Evolutionary conservation across 768 basidiomycete genomes (phyloP), one percentile per base, ranked within the genome.

Genomic region (Tulasnella sp.): DNA sequence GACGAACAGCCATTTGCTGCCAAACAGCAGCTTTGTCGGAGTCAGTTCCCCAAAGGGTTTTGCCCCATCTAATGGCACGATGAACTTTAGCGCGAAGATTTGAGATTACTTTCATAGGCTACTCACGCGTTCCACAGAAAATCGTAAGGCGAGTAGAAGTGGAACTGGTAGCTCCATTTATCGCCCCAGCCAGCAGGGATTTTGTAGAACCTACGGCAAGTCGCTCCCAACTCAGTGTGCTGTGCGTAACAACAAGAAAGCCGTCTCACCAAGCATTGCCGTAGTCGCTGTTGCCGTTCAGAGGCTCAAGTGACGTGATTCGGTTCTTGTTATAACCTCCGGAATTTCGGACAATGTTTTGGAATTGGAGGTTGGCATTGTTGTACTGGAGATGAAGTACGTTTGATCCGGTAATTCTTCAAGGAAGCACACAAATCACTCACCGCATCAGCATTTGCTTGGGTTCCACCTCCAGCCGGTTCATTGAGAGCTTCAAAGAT

Each of bases 61-160:
- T 74, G 31, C 73, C 73, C 73, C 73, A 74, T 6, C 73, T 74
- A 34, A 14, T 36, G 19, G 16, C 39, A 27, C 14, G 31, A 12
- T 6, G 2, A 68, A 18, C 2, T 27, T 68, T 31, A 68, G 62
- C 5, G 52, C 7, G 12, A n/a, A 6, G 9, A 21, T 14, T 62
- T 31, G n/a, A n/a, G 3, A 24, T 10, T n/a, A 9, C 24, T 4
- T 36, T 16, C 39, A 46, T 3, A 1, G 16, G 9, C 18, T 27
- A 74, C 72, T 39, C 44, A 74, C 72, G 72, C 72, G 72, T 74
- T 74, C 39, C 39, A 74, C 39, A 74, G 21, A 27, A 74, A 74
- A 16, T 74, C 72, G 39, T 46, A 74, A 3, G 72, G 72, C 10
- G 39, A 39, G 44, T 74, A 74, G 27, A 40, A 74, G n/a, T 74